Conservation (phyloP, 139 green algal genomes). For the Limnomonas spitsbergensis region DNA sequence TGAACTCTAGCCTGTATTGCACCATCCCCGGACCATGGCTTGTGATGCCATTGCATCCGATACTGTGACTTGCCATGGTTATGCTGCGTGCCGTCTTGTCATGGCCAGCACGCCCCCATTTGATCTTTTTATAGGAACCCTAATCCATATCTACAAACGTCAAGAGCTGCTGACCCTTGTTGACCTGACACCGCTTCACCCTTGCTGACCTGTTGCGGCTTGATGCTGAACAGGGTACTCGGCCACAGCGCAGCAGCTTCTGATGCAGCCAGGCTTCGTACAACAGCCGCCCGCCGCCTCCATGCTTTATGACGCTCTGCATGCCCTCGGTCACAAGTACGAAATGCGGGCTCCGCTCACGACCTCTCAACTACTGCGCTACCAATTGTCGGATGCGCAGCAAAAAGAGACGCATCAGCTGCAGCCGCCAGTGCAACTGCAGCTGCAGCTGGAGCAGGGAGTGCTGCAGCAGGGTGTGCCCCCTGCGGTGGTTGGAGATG, state of each 20-base stretch:
- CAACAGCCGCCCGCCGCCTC: constrained; percentile 10
- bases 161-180: too few relatives aligned
- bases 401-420: background rate
- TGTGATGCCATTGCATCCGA: too few relatives aligned
- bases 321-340: constrained; percentile 13
- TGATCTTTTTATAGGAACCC: too few relatives aligned
- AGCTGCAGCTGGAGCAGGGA: background rate
- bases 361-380: background rate
- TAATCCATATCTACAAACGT: too few relatives aligned
- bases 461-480: too few relatives aligned
- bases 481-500: too few relatives aligned
- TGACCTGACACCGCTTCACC: background rate
- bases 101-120: too few relatives aligned
- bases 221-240: constrained; percentile 1
- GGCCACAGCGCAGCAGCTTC: constrained; percentile 4
- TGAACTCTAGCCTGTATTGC: too few relatives aligned
- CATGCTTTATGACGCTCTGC: constrained; percentile 18
- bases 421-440: background rate
- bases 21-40: too few relatives aligned
- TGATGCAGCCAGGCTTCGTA: constrained; percentile 6
- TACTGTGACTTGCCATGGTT: too few relatives aligned
- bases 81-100: too few relatives aligned
- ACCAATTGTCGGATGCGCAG: background rate
- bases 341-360: constrained; percentile 8
- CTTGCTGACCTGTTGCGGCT: background rate